phyloP scores from a whole-genome alignment of 768 basidiomycete genomes.

The Tephrocybe rancida region DNA sequence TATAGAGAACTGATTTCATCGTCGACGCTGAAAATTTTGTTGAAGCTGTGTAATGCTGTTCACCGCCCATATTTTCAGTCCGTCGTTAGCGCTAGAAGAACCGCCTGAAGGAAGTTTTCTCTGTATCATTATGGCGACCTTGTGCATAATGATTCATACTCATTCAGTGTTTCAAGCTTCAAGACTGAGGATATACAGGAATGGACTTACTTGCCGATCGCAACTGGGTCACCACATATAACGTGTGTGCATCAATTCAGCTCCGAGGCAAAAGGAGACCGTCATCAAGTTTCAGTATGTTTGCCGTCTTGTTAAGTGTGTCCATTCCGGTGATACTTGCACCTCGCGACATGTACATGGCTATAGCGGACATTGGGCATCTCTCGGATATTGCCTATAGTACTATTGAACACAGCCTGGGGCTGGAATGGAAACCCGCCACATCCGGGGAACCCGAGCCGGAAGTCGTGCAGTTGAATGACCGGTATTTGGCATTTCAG shows the following conservation, averaged over 20 bases:
- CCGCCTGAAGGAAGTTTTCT: too few relatives aligned
- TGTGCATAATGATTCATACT: too few relatives aligned
- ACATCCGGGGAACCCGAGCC: too few relatives aligned
- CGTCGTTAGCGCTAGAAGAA: not conserved
- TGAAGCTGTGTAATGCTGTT: conserved; percentile 11
- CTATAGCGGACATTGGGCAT: too few relatives aligned
- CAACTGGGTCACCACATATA: not conserved
- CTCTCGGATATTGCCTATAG: too few relatives aligned
- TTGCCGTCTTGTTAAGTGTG: not conserved
- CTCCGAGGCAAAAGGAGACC: not conserved
- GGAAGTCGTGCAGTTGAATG: too few relatives aligned
- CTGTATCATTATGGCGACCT: not conserved
- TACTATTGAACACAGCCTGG: too few relatives aligned
- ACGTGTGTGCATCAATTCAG: not conserved
- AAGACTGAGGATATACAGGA: not conserved
- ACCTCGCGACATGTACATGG: too few relatives aligned
- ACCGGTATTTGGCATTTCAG: not conserved
- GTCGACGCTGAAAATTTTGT: not conserved
- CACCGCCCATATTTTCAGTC: not conserved
- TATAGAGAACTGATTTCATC: not conserved
- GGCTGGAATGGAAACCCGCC: too few relatives aligned
- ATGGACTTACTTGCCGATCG: not conserved
- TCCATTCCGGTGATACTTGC: too few relatives aligned
- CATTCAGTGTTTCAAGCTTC: too few relatives aligned
- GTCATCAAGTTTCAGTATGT: conserved; percentile 6